Base-by-base conservation (phyloP, 768 basidiomycete genomes). In the Epithele typhae region DNA sequence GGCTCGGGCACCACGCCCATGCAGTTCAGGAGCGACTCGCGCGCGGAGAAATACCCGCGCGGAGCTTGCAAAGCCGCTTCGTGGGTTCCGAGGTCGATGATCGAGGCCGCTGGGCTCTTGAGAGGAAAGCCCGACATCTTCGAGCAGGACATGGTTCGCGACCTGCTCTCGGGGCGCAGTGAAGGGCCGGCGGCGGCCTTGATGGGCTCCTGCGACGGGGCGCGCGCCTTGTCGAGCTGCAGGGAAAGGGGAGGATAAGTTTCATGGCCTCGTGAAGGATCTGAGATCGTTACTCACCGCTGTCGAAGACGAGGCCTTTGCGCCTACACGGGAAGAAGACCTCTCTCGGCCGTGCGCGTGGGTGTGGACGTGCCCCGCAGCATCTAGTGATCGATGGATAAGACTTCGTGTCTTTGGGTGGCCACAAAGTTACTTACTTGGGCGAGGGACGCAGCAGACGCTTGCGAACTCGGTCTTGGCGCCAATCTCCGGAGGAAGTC, bases 71-170 rank as follows among this genome's bases (percentile, higher is more conserved):
- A 9, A 6, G 35, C 9, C 35, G 56, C 52, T 41, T 48, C 50
- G 46, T 57, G 54, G 43, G 24, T 46, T 36, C 58, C 42, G 32
- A 54, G 45, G 37, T 57, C 50, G 37, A 61, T 41, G 25, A 40
- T 39, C 14, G 52, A 51, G 9, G 52, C 25, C 1, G 60, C 49
- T 4, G 50, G 49, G n/a, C 52, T 49, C 27, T 61, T 61, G 19
- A 52, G 7, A 30, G 8, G 8, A 6, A 19, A 49, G 12, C 41
- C 40, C 11, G 41, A 40, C 5, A 34, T 37, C 25, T 21, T 43
- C 9, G 45, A 19, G 12, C 41, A 36, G 11, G 51, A 48, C 25
- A 45, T 25, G 23, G 51, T 41, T 22, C 51, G 51, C 30, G 42
- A 46, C 32, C 46, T 25, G 19, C 11, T 36, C 8, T 23, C 37